A percentile compares a stretch with the other conserved stretches of the same genome.
Conservation (phyloP, 2,329 filamentous ascomycete species). For the Fusarium praegraminearum region DNA sequence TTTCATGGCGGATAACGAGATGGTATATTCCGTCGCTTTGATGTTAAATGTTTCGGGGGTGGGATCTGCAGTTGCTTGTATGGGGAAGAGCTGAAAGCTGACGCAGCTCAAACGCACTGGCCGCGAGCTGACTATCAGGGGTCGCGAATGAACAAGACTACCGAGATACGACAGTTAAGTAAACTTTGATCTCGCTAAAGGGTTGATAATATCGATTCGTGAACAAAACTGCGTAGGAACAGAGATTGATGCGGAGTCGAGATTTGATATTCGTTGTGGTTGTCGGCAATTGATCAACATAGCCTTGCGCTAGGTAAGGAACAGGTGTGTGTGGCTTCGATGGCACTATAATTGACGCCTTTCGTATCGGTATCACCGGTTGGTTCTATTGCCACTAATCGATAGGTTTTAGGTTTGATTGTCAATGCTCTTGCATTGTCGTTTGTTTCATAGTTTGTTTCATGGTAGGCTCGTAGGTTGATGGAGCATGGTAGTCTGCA, state of each 20-base stretch:
- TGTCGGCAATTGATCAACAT: conserved; percentile 7
- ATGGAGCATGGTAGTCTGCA: neutral
- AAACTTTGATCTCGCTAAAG: too few relatives aligned
- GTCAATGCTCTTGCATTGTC: neutral
- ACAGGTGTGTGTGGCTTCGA: neutral
- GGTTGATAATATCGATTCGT: neutral
- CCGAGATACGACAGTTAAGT: neutral
- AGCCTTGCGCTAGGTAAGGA: conserved; percentile 9
- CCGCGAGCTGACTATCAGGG: neutral
- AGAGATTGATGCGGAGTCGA: neutral
- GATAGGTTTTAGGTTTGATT: neutral
- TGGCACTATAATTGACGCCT: conserved; percentile 5
- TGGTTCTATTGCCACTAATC: neutral
- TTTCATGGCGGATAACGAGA: conserved; percentile 24
- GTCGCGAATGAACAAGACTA: neutral
- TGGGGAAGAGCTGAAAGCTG: conserved; percentile 1
- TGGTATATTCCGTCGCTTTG: neutral
- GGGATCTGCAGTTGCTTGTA: neutral
- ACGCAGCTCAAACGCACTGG: conserved; percentile 11
- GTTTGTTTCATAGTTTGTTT: neutral
- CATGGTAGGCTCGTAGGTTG: neutral
- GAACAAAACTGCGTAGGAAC: neutral
- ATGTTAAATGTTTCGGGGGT: neutral
- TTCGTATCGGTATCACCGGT: conserved; percentile 2
- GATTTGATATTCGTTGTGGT: neutral